Conservation (phyloP, 2,329 filamentous ascomycete species). For the Apiospora pterosperma region DNA sequence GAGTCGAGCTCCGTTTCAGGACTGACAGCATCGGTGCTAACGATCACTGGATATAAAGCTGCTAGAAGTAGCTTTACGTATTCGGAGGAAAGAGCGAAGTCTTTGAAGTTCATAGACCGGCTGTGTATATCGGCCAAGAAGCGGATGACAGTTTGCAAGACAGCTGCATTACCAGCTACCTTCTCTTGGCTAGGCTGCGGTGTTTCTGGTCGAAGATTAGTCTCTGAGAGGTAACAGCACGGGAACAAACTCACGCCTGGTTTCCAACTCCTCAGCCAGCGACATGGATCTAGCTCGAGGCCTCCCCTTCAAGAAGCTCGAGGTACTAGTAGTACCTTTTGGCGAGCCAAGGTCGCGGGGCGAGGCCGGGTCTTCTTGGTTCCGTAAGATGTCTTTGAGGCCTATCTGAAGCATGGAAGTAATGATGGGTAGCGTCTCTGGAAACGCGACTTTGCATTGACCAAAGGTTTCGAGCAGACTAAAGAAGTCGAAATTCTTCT, state of each 20-base stretch:
- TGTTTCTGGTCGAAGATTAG: constrained; percentile 28
- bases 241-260: constrained; percentile 36
- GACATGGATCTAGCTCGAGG: constrained; percentile 63
- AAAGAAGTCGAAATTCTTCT: constrained; percentile 69
- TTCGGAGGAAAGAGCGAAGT: constrained; percentile 76
- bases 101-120: constrained; percentile 74
- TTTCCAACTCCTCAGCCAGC: constrained; percentile 56
- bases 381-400: constrained; percentile 64
- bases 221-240: neutral
- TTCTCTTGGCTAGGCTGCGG: constrained; percentile 42
- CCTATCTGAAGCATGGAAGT: constrained; percentile 85
- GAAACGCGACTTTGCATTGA: constrained; percentile 64
- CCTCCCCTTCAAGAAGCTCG: constrained; percentile 18
- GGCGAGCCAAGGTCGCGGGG: constrained; percentile 30
- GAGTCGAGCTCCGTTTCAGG: constrained; percentile 87
- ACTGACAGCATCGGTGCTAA: constrained; percentile 78
- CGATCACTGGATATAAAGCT: constrained; percentile 82
- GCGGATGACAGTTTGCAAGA: constrained; percentile 72
- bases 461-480: constrained; percentile 73
- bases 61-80: constrained; percentile 78
- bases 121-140: constrained; percentile 77
- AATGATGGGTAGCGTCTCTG: constrained; percentile 77
- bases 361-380: constrained; percentile 58
- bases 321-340: constrained; percentile 4
- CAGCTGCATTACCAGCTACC: constrained; percentile 55